Evolutionary conservation across 495 filamentous ascomycete genomes (phyloP), one percentile per base, ranked within the genome.

Genomic region (Tuber magnatum): DNA sequence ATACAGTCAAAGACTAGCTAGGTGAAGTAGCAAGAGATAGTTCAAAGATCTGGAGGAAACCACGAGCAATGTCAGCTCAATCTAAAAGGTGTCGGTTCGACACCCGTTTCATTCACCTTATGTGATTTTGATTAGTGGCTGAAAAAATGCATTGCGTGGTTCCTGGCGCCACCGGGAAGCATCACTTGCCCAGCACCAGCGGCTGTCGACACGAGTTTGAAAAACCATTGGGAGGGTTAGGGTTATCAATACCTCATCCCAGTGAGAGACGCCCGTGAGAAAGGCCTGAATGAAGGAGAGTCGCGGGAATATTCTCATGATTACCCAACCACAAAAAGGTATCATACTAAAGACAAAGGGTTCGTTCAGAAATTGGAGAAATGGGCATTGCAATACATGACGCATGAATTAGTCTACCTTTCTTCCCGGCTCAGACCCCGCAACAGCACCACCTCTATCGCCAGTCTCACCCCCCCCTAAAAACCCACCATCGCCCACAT

Each of bases 401-500:
- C 28, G 56, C 28, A 6, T 32, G 35, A 35, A 35, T 32, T 65
- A 65, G 56, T 65, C 56, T 28, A 35, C 32, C 28, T 65, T 65
- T 32, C 56, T 65, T 65, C 28, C 56, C 28, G 56, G 12, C 56
- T 65, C 56, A 20, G 56, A 35, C 56, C 14, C 56, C 28, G 28
- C 12, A 65, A 65, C 28, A 65, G 8, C 56, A 65, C 14, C 56
- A 65, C 14, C 56, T 65, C 5, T 35, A 3, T 65, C 16, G 12
- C 28, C 14, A 35, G 56, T 65, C 56, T 18, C 28, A 35, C 56
- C 28, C 56, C 56, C 56, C 16, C 56, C 56, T 20, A 65, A 35
- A 35, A 65, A 0, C 14, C 56, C 56, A 35, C 28, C 56, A 68
- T 56, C 74, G 24, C 56, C 75, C 68, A 46, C 71, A 38, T 73